Percentiles rank a stretch among this genome's conserved stretches.
These are phyloP conservation scores for peach (Prunus persica) DNA, from an alignment of 306 rosid genomes.

Conservation along the genomic window Prunus_persica_NCBIv2 NC_034014.1:26386001-26386500, in stretches of 20 bases:
- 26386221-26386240: constrained; percentile 34
- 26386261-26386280: constrained; percentile 33
- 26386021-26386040: not conserved
- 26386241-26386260: constrained; percentile 14
- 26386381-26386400: not conserved
- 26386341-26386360: not conserved
- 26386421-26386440: not conserved
- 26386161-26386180: constrained; percentile 25
- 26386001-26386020: not conserved
- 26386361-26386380: not conserved
- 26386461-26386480: not conserved
- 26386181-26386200: constrained; percentile 2
- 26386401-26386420: not conserved
- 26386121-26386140: not conserved
- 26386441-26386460: not conserved
- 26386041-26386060: not conserved
- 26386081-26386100: not conserved
- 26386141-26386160: constrained; percentile 19
- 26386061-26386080: not conserved
- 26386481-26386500: not conserved
- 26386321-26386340: not conserved
- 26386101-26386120: constrained; percentile 16
- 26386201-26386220: constrained; percentile 63
- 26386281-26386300: not conserved
- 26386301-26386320: not conserved